Conservation (phyloP, 306 rosid genomes). For the Dalbergia cochinchinensis region DNA sequence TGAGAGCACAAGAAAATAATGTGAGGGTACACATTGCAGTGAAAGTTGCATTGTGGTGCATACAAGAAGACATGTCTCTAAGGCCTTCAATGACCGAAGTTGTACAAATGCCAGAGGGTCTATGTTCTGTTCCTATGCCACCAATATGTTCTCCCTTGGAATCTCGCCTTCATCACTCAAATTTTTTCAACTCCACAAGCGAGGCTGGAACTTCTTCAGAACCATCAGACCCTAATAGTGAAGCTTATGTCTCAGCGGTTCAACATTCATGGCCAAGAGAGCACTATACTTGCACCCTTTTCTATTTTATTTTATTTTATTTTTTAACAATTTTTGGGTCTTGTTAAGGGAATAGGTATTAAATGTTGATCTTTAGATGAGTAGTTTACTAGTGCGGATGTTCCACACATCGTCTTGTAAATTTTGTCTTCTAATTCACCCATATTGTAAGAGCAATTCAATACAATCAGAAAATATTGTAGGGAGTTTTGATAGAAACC, state of each 20-base stretch:
- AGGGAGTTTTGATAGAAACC: too few species aligned
- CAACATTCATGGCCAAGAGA: conserved; percentile 49
- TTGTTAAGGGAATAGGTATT: neutral
- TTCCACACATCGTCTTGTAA: neutral
- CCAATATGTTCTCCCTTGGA: conserved; percentile 35
- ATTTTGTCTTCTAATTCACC: conserved; percentile 4
- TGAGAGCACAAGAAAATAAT: conserved; percentile 35
- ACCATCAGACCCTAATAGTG: conserved; percentile 38
- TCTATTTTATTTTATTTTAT: neutral
- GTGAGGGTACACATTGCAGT: conserved; percentile 37
- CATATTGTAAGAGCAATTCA: too few species aligned
- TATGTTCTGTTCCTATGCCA: conserved; percentile 43
- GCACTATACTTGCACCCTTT: neutral
- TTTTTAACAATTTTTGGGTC: neutral
- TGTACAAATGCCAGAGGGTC: conserved; percentile 52
- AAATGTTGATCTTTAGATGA: neutral
- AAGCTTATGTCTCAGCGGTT: conserved; percentile 23
- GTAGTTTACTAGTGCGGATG: neutral
- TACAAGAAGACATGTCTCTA: conserved; percentile 47
- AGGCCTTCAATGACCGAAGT: conserved; percentile 48
- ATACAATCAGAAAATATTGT: too few species aligned
- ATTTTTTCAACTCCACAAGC: neutral
- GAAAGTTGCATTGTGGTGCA: conserved; percentile 47
- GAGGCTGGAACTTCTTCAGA: conserved; percentile 33
- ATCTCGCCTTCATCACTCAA: conserved; percentile 15